phyloP scores from a whole-genome alignment of 129 eudicot species.

The Helianthus tuberosus region DNA sequence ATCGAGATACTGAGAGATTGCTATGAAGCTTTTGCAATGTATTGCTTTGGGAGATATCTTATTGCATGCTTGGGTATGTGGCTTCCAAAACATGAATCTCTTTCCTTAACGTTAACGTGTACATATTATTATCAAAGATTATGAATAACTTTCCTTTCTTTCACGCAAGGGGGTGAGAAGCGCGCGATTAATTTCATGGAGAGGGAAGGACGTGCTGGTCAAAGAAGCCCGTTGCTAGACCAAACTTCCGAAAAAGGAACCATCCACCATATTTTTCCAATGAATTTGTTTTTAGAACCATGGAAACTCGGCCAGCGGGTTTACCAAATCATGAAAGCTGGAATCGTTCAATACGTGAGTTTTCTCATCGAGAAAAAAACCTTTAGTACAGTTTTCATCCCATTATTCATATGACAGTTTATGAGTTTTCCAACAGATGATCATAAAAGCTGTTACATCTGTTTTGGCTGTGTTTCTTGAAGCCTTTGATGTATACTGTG shows the following conservation, averaged over 20 bases:
- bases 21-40: conserved; percentile 99
- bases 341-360: conserved; percentile 97
- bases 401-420: background rate
- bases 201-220: conserved; percentile 83
- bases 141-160: background rate
- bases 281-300: conserved; percentile 74
- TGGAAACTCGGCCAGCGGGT: conserved; percentile 89
- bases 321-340: conserved; percentile 91
- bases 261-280: conserved; percentile 82
- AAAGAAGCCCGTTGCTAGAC: conserved; percentile 66
- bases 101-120: background rate
- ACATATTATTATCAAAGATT: background rate
- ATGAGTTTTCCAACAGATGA: conserved; percentile 58
- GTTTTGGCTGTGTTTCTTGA: conserved; percentile 83
- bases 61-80: conserved; percentile 93
- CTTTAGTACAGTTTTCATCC: conserved; percentile 13
- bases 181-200: conserved; percentile 82
- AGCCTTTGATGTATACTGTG: conserved; percentile 83
- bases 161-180: conserved; percentile 83
- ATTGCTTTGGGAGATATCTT: conserved; percentile 98
- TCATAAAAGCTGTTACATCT: conserved; percentile 85
- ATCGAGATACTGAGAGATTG: conserved; percentile 89
- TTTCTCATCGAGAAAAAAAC: conserved; percentile 7
- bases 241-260: conserved; percentile 71
- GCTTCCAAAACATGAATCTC: background rate